Evolutionary conservation across 2,329 filamentous ascomycete genomes (phyloP), one percentile per base, ranked within the genome.

Genomic region (Neonectria faginata): DNA sequence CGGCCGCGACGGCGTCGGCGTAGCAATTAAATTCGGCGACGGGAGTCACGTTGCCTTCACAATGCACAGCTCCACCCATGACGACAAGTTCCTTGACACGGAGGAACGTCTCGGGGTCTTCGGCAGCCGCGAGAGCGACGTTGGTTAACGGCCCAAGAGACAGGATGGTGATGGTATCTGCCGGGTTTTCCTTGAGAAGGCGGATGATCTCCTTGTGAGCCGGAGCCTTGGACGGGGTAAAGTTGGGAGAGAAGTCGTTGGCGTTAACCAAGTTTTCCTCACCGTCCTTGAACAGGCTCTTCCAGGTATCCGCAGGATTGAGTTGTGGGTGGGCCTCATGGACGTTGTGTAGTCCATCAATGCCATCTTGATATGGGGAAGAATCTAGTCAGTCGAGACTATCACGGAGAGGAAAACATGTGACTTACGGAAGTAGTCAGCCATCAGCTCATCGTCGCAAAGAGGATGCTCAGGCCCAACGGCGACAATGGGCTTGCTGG

Each of bases 11-110:
- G 20, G 92, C 85, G 77, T 99, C 97, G 62, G 96, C 94, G 75
- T 93, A 97, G 62, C 91, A 92, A 83, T 99, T 99, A 86, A 99
- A 99, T 78, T 99, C 96, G 67, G 92, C 93, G 12, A 91, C 88
- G 2, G 96, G 95, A 50, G 89, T 90, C 74, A 92, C 89, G 78
- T 99, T 99, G 71, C 96, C 96, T 55, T 89, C 86, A 48, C 89
- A 82, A 64, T 92, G 85, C 58, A 99, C 87, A 25, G 92, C 90
- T 64, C 96, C 96, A 64, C 95, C 96, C 96, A 99, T 99, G 51
- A 97, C 92, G 4, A 97, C 91, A 3, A 99, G 87, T 79, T 98
- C 94, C 78, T 97, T 97, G 53, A 90, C 92, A 47, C 89, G 89
- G 60, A 99, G 84, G 78, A 99, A 97, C 0, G 94, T 91, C 78